A percentile compares a stretch with the other conserved stretches of the same genome.
phyloP scores from a whole-genome alignment of 768 basidiomycete species.

The Phallus indusiatus region DNA sequence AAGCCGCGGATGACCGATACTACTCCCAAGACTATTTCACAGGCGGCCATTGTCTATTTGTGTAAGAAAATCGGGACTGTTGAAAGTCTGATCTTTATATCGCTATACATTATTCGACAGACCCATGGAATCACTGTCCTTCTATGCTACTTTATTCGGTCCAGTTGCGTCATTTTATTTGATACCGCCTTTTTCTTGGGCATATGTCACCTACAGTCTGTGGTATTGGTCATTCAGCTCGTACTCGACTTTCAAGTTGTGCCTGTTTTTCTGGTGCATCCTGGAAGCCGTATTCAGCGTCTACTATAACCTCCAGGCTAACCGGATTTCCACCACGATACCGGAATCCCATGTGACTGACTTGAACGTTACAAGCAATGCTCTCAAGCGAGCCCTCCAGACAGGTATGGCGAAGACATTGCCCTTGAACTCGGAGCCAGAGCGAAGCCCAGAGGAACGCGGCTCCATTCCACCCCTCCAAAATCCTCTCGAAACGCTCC shows the following conservation, averaged over 20 bases:
- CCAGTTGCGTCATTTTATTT: conserved; percentile 58
- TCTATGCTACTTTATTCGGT: conserved; percentile 48
- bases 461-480: conserved; percentile 35
- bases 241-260: conserved; percentile 29
- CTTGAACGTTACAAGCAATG: conserved; percentile 44
- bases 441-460: conserved; percentile 37
- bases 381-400: conserved; percentile 55
- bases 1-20: too few species aligned
- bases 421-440: conserved; percentile 27
- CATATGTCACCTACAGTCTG: conserved; percentile 42
- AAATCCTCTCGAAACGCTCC: conserved; percentile 49
- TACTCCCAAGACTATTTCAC: too few species aligned
- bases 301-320: conserved; percentile 46
- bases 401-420: conserved; percentile 52
- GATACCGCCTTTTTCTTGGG: conserved; percentile 55
- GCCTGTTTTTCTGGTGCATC: conserved; percentile 40
- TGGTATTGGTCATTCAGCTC: conserved; percentile 32
- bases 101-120: conserved; percentile 22
- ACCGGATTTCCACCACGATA: conserved; percentile 37
- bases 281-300: conserved; percentile 67
- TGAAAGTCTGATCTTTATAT: too few species aligned
- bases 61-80: too few species aligned
- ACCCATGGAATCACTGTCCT: conserved; percentile 33
- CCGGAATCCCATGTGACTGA: conserved; percentile 34
- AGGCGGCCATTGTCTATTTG: too few species aligned